These are phyloP conservation scores for Backusella psychrophila DNA, from an alignment of 192 early-diverging fungal genomes.

Conservation along the genomic window DNA sequence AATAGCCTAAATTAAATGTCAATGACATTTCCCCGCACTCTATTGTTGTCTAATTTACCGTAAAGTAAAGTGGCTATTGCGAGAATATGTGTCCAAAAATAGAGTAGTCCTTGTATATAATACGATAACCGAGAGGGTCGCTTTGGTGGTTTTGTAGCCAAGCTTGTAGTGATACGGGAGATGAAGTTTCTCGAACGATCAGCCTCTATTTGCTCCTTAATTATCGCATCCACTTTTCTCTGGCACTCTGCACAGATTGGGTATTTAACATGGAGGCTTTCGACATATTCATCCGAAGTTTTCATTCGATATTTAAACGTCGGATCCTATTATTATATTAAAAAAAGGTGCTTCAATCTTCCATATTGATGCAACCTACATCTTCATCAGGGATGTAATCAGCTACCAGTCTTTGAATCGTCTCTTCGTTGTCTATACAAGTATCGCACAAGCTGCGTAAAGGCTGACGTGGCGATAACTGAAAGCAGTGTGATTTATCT, in stretches of 20 bases:
- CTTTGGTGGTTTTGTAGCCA: not conserved
- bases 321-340: not conserved
- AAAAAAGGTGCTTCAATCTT: not conserved
- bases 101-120: not conserved
- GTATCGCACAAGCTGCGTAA: not conserved
- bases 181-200: not conserved
- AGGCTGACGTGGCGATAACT: not conserved
- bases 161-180: not conserved
- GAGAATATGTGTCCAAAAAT: not conserved
- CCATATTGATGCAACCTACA: not conserved
- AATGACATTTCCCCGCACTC: not conserved
- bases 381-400: conserved; percentile 10
- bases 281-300: not conserved
- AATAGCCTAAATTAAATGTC: not conserved
- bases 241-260: conserved; percentile 10
- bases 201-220: conserved; percentile 8
- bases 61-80: not conserved
- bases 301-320: not conserved
- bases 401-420: not conserved
- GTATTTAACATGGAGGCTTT: not conserved
- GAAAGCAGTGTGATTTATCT: not conserved
- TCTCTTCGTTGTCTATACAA: not conserved
- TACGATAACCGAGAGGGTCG: not conserved
- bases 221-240: not conserved
- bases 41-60: not conserved